These are phyloP conservation scores for Trichoderma orchidacearum DNA, from an alignment of 495 filamentous ascomycete species.

Conservation along the genomic window DNA sequence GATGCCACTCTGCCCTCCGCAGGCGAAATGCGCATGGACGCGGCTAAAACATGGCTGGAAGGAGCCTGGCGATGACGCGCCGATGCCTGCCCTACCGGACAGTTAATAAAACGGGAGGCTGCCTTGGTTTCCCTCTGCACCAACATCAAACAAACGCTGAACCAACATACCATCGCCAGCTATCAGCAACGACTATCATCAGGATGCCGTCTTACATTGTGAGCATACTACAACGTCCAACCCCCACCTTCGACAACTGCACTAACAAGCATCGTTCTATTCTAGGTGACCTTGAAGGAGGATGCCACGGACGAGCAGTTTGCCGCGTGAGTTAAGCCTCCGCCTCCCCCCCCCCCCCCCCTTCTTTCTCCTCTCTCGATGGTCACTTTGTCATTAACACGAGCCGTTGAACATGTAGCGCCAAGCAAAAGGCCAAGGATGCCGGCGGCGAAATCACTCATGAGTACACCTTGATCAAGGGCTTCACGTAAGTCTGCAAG, in stretches of 20 bases:
- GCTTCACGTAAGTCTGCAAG: slow-evolving; percentile 60
- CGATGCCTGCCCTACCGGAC: not conserved
- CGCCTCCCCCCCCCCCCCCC: not conserved
- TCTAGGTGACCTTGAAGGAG: slow-evolving; percentile 66
- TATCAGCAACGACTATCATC: slow-evolving; percentile 2
- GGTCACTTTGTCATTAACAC: slow-evolving; percentile 5
- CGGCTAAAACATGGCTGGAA: not conserved
- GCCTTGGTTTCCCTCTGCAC: not conserved
- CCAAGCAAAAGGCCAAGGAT: slow-evolving; percentile 53
- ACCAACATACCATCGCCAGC: not conserved
- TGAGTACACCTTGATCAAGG: slow-evolving; percentile 76
- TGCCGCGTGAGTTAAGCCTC: slow-evolving; percentile 35
- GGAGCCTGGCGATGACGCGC: not conserved
- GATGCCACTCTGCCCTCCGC: too few species aligned
- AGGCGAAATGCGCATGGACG: too few species aligned
- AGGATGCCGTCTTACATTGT: slow-evolving; percentile 66
- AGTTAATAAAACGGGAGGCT: not conserved
- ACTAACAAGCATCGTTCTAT: not conserved
- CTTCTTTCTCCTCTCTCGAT: too few species aligned
- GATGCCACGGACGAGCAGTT: slow-evolving; percentile 46
- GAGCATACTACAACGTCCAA: slow-evolving; percentile 9
- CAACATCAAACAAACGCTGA: not conserved
- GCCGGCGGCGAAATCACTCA: slow-evolving; percentile 73
- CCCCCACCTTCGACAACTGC: not conserved
- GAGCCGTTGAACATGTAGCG: slow-evolving; percentile 29